A percentile compares a stretch with the other conserved stretches of the same genome.
These are phyloP conservation scores for Sphagnum magellanicum DNA, from an alignment of 228 moss, liverwort and hornwort genomes.

Conservation along the genomic window DNA sequence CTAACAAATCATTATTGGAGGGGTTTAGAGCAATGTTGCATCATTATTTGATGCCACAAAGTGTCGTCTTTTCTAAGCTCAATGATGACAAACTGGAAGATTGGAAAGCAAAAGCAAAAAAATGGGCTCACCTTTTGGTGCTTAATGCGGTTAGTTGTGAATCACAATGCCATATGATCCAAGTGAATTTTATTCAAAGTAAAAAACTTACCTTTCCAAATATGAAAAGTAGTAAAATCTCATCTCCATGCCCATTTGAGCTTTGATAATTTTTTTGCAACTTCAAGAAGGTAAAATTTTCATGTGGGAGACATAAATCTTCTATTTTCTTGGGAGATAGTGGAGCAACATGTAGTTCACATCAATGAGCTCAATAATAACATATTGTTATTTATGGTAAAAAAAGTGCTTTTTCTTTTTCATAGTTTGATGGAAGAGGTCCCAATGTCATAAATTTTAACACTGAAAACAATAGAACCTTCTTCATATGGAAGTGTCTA, in stretches of 20 bases:
- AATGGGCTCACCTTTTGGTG: slow-evolving; percentile 58
- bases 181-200: slow-evolving; percentile 24
- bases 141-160: slow-evolving; percentile 36
- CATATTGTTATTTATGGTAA: slow-evolving; percentile 39
- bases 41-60: slow-evolving; percentile 33
- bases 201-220: neutral
- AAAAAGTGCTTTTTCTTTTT: slow-evolving; percentile 57
- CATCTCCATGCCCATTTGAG: neutral
- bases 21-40: slow-evolving; percentile 60
- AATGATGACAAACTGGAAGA: slow-evolving; percentile 50
- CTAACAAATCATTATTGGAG: slow-evolving; percentile 56
- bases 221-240: too few relatives aligned
- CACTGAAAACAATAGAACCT: slow-evolving; percentile 9
- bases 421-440: slow-evolving; percentile 66
- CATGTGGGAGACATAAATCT: too few relatives aligned
- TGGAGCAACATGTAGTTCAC: slow-evolving; percentile 46
- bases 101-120: slow-evolving; percentile 66
- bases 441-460: slow-evolving; percentile 11
- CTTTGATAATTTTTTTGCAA: neutral
- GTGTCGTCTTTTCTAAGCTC: slow-evolving; percentile 22
- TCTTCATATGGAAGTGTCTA: too few relatives aligned
- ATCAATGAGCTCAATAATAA: slow-evolving; percentile 66
- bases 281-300: too few relatives aligned
- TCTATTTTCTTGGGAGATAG: slow-evolving; percentile 52
- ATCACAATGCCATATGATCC: slow-evolving; percentile 36